Evolutionary conservation across 2,329 filamentous ascomycete genomes (phyloP).

Genomic region (Fusarium sp.): DNA sequence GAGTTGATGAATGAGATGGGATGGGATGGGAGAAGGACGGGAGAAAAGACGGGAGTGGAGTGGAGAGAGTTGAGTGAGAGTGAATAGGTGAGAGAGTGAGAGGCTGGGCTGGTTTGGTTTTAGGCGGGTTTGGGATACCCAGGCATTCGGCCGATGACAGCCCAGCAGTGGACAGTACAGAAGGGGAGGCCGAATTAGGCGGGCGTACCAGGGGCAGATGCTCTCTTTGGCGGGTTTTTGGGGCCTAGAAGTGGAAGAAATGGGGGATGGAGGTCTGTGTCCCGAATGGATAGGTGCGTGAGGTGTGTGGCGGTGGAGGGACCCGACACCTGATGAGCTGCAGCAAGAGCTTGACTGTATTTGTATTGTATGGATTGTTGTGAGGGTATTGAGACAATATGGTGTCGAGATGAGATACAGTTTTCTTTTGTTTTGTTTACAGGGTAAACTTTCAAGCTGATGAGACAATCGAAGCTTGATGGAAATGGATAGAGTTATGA

Average conservation of each 20-base stretch:
- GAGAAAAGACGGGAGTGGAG: conserved; percentile 34
- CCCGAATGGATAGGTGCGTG: conserved; percentile 3
- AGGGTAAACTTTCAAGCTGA: not conserved
- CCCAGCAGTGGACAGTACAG: conserved; percentile 15
- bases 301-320: conserved; percentile 40
- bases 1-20: conserved; percentile 16
- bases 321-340: conserved; percentile 27
- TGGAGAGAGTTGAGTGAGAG: conserved; percentile 28
- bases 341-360: conserved; percentile 19
- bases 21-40: conserved; percentile 16
- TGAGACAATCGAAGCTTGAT: not conserved
- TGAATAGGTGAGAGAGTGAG: conserved; percentile 17
- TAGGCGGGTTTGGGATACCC: conserved; percentile 42
- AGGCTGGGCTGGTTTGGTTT: conserved; percentile 44
- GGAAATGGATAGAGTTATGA: not conserved
- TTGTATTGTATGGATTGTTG: not conserved
- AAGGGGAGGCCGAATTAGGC: conserved; percentile 40
- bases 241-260: conserved; percentile 17
- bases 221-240: conserved; percentile 22
- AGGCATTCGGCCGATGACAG: conserved; percentile 33
- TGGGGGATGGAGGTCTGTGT: conserved; percentile 36
- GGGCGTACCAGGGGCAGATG: conserved; percentile 31
- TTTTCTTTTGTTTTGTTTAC: not conserved
- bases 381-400: not conserved
- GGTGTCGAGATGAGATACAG: not conserved